These are phyloP conservation scores for Skeletonema tropicum DNA, from an alignment of 108 stramenopile species.

Conservation along the genomic window DNA sequence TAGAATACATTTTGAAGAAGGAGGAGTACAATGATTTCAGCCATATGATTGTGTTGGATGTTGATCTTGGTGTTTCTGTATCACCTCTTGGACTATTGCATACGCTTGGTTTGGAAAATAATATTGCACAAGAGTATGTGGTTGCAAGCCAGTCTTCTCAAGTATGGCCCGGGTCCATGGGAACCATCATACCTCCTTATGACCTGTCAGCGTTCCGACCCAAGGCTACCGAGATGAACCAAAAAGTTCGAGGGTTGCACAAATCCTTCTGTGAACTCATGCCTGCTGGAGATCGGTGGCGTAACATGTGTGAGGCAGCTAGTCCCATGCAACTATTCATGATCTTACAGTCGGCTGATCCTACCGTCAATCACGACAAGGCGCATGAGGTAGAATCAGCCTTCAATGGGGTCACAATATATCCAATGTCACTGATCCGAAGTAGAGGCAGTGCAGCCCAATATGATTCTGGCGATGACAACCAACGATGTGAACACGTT, in stretches of 20 bases:
- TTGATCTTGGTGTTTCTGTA: conserved; percentile 48
- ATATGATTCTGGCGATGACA: conserved; percentile 57
- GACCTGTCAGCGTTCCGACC: conserved; percentile 61
- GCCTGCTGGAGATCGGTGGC: conserved; percentile 56
- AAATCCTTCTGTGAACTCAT: conserved; percentile 51
- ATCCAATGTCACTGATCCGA: conserved; percentile 47
- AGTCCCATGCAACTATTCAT: conserved; percentile 59
- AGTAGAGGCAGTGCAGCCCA: conserved; percentile 24
- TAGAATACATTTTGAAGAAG: conserved; percentile 46
- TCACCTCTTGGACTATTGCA: conserved; percentile 53
- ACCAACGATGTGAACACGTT: conserved; percentile 61
- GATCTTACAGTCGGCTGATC: conserved; percentile 42
- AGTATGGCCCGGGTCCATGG: conserved; percentile 55
- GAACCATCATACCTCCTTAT: conserved; percentile 58
- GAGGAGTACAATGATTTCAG: conserved; percentile 47
- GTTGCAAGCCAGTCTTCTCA: conserved; percentile 46
- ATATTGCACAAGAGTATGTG: conserved; percentile 34
- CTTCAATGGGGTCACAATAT: conserved; percentile 57
- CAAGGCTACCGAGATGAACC: conserved; percentile 27
- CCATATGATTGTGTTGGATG: conserved; percentile 58
- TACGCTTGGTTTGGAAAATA: conserved; percentile 44
- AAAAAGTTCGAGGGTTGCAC: conserved; percentile 37
- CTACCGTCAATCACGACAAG: conserved; percentile 17
- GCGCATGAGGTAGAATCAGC: conserved; percentile 45
- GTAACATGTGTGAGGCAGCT: conserved; percentile 60